These are phyloP conservation scores for Plasmodium relictum DNA, from an alignment of 169 alveolate species.

Conservation along the genomic window DNA sequence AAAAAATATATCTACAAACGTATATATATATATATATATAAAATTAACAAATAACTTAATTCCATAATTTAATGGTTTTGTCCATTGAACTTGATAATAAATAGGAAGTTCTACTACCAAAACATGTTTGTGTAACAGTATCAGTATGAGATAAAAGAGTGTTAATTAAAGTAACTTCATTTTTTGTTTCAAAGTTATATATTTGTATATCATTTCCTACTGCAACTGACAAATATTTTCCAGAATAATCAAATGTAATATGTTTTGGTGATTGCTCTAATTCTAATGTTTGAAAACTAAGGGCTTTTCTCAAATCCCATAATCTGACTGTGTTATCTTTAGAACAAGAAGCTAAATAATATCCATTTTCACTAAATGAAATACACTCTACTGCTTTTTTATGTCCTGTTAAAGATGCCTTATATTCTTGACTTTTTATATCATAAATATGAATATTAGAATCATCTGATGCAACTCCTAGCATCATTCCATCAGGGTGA, in stretches of 20 bases:
- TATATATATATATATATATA: slow-evolving; percentile 6
- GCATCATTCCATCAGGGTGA: slow-evolving; percentile 93
- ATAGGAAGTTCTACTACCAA: slow-evolving; percentile 77
- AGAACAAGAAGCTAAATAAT: slow-evolving; percentile 88
- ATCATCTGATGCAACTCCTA: slow-evolving; percentile 85
- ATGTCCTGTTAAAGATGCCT: slow-evolving; percentile 80
- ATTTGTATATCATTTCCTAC: slow-evolving; percentile 55
- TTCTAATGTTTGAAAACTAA: slow-evolving; percentile 79
- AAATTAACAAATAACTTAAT: not conserved
- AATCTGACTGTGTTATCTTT: slow-evolving; percentile 81
- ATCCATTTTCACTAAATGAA: slow-evolving; percentile 90
- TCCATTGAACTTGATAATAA: slow-evolving; percentile 80
- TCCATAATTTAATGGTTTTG: slow-evolving; percentile 79
- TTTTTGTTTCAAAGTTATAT: slow-evolving; percentile 76
- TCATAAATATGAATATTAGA: slow-evolving; percentile 91
- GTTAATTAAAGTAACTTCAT: slow-evolving; percentile 42
- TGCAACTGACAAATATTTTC: slow-evolving; percentile 77
- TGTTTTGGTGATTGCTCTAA: slow-evolving; percentile 78
- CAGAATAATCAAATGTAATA: slow-evolving; percentile 84
- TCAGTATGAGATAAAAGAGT: slow-evolving; percentile 79
- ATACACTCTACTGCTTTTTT: slow-evolving; percentile 64
- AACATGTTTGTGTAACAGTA: slow-evolving; percentile 77
- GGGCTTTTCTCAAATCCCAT: slow-evolving; percentile 89
- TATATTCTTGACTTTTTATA: slow-evolving; percentile 81
- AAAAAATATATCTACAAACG: not conserved